These are phyloP conservation scores for Starmerella riodocensis DNA, from an alignment of 805 yeast species.

Conservation along the genomic window DNA sequence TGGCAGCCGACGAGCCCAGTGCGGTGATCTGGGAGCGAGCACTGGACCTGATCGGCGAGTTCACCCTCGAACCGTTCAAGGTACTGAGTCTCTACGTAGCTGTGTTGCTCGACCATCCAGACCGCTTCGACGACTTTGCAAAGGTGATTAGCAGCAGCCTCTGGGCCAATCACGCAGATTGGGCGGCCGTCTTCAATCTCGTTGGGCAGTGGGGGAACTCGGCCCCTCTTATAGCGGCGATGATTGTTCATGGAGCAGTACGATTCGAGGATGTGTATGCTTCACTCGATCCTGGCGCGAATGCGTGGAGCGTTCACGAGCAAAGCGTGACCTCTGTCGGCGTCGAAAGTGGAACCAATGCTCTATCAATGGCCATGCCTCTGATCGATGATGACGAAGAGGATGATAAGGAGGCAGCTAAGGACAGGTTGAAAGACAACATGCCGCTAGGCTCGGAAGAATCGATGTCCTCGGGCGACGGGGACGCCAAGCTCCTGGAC, in stretches of 20 bases:
- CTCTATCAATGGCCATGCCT: conserved; percentile 16
- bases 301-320: neutral
- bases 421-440: neutral
- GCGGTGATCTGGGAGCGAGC: conserved; percentile 3
- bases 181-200: conserved; percentile 5
- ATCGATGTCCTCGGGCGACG: neutral
- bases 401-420: conserved; percentile 2
- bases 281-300: conserved; percentile 1
- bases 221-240: conserved; percentile 3
- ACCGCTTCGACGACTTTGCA: neutral
- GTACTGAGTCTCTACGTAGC: conserved; percentile 6
- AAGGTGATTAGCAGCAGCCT: conserved; percentile 1
- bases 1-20: neutral
- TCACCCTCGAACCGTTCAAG: conserved; percentile 13
- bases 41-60: conserved; percentile 6
- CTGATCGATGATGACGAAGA: conserved; percentile 16
- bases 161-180: conserved; percentile 7
- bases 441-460: neutral
- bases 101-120: neutral
- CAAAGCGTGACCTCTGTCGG: no score
- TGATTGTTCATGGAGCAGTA: conserved; percentile 5
- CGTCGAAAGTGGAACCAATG: conserved; percentile 3
- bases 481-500: neutral
- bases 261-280: conserved; percentile 6
- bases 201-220: neutral